Conservation (phyloP, 2,329 filamentous ascomycete species). For the Pleomassaria siparia region DNA sequence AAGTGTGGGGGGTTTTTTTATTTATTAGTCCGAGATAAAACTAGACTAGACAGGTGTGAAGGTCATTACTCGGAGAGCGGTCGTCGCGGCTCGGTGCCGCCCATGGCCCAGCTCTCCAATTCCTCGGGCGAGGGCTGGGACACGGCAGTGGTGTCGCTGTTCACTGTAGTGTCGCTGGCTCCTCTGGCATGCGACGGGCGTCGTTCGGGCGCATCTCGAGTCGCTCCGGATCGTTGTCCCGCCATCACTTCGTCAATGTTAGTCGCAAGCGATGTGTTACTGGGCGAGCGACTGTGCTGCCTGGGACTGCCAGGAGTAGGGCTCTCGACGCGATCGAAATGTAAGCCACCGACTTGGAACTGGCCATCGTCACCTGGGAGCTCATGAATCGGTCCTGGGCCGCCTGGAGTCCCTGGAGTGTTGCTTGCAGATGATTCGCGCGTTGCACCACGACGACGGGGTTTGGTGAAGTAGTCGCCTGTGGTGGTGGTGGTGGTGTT, state of each 20-base stretch:
- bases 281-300: conserved; percentile 28
- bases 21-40: neutral
- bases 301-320: conserved; percentile 14
- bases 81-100: conserved; percentile 13
- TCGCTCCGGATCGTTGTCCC: conserved; percentile 5
- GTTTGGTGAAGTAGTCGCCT: conserved; percentile 31
- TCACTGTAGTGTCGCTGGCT: conserved; percentile 33
- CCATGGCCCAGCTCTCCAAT: conserved; percentile 25
- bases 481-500: too few relatives aligned
- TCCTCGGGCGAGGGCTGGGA: conserved; percentile 40
- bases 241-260: conserved; percentile 32
- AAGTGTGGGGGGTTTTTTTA: too few relatives aligned
- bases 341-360: conserved; percentile 16
- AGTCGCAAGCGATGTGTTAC: conserved; percentile 25
- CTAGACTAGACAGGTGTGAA: neutral
- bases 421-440: conserved; percentile 30
- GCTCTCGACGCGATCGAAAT: conserved; percentile 15
- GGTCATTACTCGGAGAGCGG: conserved; percentile 15
- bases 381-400: conserved; percentile 25
- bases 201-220: conserved; percentile 2
- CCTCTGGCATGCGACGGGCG: conserved; percentile 35
- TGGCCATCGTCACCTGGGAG: conserved; percentile 33
- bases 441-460: conserved; percentile 24
- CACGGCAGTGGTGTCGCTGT: conserved; percentile 38
- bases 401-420: conserved; percentile 21